These are phyloP conservation scores for Panicum virgatum DNA, from an alignment of 202 grass and related monocot genomes.

Conservation along the genomic window DNA sequence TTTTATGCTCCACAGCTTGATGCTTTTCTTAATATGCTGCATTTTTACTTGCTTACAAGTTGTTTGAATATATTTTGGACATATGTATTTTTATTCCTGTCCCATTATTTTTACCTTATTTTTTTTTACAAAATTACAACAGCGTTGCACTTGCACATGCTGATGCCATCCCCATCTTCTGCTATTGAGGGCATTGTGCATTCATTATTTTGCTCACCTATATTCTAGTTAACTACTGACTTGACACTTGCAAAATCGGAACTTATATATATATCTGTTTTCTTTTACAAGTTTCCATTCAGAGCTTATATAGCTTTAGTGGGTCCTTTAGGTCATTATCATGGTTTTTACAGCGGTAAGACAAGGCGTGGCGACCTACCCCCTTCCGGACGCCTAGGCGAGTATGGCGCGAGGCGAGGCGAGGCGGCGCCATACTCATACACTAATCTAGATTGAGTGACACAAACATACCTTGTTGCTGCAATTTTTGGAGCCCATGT, in stretches of 20 bases:
- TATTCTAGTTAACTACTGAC: not conserved
- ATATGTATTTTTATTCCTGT: not conserved
- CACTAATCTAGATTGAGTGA: too few relatives aligned
- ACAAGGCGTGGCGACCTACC: too few relatives aligned
- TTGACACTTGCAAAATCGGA: not conserved
- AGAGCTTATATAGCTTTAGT: conserved; percentile 6
- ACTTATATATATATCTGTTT: conserved; percentile 17
- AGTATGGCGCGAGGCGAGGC: too few relatives aligned
- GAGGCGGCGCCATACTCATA: too few relatives aligned
- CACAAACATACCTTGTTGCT: too few relatives aligned
- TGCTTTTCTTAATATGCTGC: not conserved
- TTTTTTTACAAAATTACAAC: not conserved
- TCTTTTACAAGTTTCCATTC: not conserved
- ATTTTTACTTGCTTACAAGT: not conserved
- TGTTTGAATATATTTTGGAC: not conserved
- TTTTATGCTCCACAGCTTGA: not conserved
- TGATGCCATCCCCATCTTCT: not conserved
- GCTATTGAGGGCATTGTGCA: not conserved
- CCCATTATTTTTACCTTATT: not conserved
- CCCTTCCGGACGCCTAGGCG: too few relatives aligned
- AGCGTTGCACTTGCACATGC: not conserved
- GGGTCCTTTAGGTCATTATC: not conserved
- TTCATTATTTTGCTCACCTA: conserved; percentile 1
- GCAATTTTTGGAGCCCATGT: too few relatives aligned
- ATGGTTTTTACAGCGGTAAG: too few relatives aligned